A percentile compares a stretch with the other conserved stretches of the same genome.
These are phyloP conservation scores for Auriculariales sp. DNA, from an alignment of 768 basidiomycete species.

Conservation along the genomic window DNA sequence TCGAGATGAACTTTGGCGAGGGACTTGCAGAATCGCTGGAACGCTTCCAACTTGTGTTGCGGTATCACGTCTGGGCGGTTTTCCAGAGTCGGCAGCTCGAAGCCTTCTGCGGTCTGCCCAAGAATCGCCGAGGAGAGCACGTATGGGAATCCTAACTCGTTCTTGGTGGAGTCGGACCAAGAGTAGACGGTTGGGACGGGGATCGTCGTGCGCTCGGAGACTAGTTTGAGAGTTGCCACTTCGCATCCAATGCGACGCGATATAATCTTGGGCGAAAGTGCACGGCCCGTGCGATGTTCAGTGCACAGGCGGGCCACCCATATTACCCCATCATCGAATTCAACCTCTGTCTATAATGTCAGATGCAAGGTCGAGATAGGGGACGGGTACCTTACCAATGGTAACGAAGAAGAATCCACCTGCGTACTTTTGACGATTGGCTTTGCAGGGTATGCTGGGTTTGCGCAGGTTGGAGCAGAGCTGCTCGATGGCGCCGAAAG, in stretches of 20 bases:
- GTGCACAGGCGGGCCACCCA: not conserved
- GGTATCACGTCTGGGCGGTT: not conserved
- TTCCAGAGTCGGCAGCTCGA: not conserved
- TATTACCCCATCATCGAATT: not conserved
- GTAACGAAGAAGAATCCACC: not conserved
- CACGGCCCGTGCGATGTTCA: not conserved
- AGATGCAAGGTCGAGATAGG: not conserved
- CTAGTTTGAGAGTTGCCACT: slow-evolving; percentile 14
- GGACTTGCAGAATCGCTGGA: not conserved
- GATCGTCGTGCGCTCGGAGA: slow-evolving; percentile 9
- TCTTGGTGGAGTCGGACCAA: slow-evolving; percentile 3
- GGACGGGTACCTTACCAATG: not conserved
- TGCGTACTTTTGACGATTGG: not conserved
- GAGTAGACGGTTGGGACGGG: slow-evolving; percentile 14
- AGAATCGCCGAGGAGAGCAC: not conserved
- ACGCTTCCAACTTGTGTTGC: not conserved
- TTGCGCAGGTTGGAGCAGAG: not conserved
- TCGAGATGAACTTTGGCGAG: slow-evolving; percentile 1
- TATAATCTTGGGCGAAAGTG: not conserved
- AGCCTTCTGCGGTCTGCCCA: not conserved
- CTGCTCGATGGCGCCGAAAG: not conserved
- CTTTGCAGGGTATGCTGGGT: not conserved
- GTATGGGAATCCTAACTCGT: not conserved
- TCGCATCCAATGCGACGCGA: not conserved
- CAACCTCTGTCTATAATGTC: not conserved